Evolutionary conservation across 2,329 filamentous ascomycete species (phyloP).

Genomic region (Magnaporthiopsis rhizophila): DNA sequence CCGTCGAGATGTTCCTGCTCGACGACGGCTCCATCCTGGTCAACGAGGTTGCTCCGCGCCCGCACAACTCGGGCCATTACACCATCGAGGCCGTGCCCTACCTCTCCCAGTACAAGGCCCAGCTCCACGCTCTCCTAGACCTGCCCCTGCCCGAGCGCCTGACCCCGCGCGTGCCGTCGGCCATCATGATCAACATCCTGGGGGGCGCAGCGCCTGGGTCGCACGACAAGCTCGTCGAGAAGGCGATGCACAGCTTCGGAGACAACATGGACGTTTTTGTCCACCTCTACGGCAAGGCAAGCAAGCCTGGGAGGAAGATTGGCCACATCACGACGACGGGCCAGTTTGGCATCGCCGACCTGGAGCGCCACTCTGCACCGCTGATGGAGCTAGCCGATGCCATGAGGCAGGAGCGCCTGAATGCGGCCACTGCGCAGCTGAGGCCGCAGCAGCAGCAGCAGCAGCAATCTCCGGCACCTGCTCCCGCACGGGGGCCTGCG

Average conservation of each 20-base stretch:
- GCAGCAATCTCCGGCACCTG: conserved; percentile 5
- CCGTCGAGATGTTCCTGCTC: conserved; percentile 90
- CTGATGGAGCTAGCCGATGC: conserved; percentile 58
- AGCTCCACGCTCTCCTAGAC: conserved; percentile 76
- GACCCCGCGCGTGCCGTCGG: conserved; percentile 48
- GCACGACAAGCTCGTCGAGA: conserved; percentile 43
- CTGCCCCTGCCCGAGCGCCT: conserved; percentile 46
- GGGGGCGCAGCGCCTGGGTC: conserved; percentile 60
- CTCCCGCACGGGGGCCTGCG: not conserved
- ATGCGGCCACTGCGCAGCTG: conserved; percentile 21
- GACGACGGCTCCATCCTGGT: conserved; percentile 65
- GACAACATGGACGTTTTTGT: conserved; percentile 47
- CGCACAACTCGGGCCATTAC: conserved; percentile 90
- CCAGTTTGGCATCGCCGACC: conserved; percentile 46
- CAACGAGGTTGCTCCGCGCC: conserved; percentile 77
- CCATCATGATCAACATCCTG: conserved; percentile 76
- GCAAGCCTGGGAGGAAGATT: conserved; percentile 86
- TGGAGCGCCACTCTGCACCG: conserved; percentile 51
- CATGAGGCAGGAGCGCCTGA: conserved; percentile 48
- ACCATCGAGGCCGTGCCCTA: conserved; percentile 87
- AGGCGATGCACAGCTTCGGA: conserved; percentile 35
- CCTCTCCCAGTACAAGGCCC: conserved; percentile 84
- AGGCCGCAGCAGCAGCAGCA: conserved; percentile 10
- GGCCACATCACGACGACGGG: conserved; percentile 78
- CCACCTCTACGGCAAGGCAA: conserved; percentile 87